Evolutionary conservation across 1,284 basidiomycete species (phyloP).

Genomic region (Cutaneotrichosporon sp.): DNA sequence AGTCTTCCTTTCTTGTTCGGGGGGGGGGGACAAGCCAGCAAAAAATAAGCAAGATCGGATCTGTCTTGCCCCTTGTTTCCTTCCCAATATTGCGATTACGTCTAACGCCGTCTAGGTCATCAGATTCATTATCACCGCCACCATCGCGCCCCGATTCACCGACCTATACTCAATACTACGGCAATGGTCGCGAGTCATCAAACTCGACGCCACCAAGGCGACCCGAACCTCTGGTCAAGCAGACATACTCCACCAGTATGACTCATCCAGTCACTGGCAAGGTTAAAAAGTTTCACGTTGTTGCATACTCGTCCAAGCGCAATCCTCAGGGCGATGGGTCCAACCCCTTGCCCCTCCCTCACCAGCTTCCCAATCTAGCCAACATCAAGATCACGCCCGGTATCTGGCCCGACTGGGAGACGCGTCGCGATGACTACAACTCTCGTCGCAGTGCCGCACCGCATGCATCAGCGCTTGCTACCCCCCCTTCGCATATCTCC

Average conservation of each 20-base stretch:
- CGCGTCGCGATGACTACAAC: constrained; percentile 30
- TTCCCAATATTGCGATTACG: too few relatives aligned
- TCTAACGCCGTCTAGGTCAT: constrained; percentile 23
- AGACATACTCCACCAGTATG: constrained; percentile 47
- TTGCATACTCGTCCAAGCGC: constrained; percentile 45
- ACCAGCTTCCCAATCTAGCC: constrained; percentile 40
- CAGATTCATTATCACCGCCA: constrained; percentile 38
- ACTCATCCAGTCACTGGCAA: constrained; percentile 39
- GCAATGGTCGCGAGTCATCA: constrained; percentile 12
- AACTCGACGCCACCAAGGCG: constrained; percentile 20
- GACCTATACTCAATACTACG: constrained; percentile 22
- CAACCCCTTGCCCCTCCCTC: constrained; percentile 39
- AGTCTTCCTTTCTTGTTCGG: constrained; percentile 14
- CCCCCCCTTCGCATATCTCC: constrained; percentile 8
- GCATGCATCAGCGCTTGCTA: constrained; percentile 5
- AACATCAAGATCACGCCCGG: constrained; percentile 36
- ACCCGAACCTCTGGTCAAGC: constrained; percentile 42
- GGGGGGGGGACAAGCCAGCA: too few relatives aligned
- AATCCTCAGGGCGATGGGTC: constrained; percentile 42
- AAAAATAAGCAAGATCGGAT: too few relatives aligned
- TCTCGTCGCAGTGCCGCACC: constrained; percentile 13
- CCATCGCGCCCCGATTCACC: constrained; percentile 23
- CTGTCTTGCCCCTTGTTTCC: too few relatives aligned
- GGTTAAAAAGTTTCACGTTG: constrained; percentile 46
- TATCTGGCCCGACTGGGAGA: constrained; percentile 47